Percentiles rank a stretch among this genome's conserved stretches.
Evolutionary conservation across 257 asterid species (phyloP).

Genomic region (Ligustrum vulgare): DNA sequence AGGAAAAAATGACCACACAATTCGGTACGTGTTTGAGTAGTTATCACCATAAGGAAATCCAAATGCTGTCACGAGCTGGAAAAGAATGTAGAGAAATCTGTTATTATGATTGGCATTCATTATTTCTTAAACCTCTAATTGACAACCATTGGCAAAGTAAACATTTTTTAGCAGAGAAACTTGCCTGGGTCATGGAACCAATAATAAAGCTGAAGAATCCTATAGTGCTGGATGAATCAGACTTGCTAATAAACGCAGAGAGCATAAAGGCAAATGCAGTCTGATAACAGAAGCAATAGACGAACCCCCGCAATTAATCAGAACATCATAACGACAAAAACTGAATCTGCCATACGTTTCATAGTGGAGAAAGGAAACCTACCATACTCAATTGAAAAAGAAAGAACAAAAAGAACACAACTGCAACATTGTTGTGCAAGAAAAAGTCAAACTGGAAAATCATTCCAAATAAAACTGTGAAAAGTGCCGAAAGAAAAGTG

Average conservation of each 20-base stretch:
- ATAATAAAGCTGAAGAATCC: conserved; percentile 69
- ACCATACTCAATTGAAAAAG: conserved; percentile 91
- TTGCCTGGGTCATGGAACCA: conserved; percentile 86
- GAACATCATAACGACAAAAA: conserved; percentile 7
- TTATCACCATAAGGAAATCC: conserved; percentile 76
- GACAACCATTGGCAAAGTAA: background rate
- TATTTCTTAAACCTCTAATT: conserved; percentile 1
- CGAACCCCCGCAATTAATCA: conserved; percentile 5
- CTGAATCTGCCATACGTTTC: conserved; percentile 4
- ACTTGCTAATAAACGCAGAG: conserved; percentile 75
- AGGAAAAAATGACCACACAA: conserved; percentile 87
- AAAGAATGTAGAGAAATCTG: conserved; percentile 23
- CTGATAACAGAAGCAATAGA: conserved; percentile 43
- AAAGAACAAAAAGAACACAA: conserved; percentile 74
- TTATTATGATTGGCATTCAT: conserved; percentile 21
- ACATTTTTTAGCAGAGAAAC: conserved; percentile 23
- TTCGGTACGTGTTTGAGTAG: conserved; percentile 45
- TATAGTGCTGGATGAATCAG: conserved; percentile 72
- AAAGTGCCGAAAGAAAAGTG: conserved; percentile 62
- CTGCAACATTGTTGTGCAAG: conserved; percentile 66
- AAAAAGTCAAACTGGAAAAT: conserved; percentile 91
- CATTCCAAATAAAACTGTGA: conserved; percentile 88
- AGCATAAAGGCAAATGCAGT: conserved; percentile 77
- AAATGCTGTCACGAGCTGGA: conserved; percentile 78
- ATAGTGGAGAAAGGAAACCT: conserved; percentile 30